Percentiles rank a stretch among this genome's conserved stretches.
Conservation (phyloP, 345 rosid species). For the Salix exigua region DNA sequence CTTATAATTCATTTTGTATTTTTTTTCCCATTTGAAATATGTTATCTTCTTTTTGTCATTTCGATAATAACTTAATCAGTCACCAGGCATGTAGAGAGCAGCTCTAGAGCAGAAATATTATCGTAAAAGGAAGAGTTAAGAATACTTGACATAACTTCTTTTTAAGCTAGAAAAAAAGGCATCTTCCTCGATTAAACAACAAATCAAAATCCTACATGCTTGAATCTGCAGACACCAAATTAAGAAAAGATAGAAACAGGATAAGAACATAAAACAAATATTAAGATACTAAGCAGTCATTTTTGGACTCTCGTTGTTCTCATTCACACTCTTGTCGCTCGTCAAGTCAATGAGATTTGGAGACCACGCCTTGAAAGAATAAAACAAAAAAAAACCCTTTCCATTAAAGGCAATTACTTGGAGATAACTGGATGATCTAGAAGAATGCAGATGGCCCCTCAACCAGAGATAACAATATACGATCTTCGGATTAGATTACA, state of each 20-base stretch:
- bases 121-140: not conserved
- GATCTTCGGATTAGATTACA: constrained; percentile 17
- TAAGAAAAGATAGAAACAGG: constrained; percentile 2
- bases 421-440: not conserved
- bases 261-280: constrained; percentile 15
- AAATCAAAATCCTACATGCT: constrained; percentile 31
- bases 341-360: constrained; percentile 8
- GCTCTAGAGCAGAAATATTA: not conserved
- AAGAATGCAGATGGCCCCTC: not conserved
- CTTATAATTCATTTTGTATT: no score
- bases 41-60: no score
- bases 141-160: not conserved
- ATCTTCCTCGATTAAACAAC: constrained; percentile 37
- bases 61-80: not conserved
- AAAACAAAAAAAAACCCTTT: constrained; percentile 2
- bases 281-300: constrained; percentile 30
- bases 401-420: constrained; percentile 3
- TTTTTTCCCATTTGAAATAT: no score
- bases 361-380: constrained; percentile 9
- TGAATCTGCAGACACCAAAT: constrained; percentile 23
- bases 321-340: constrained; percentile 23
- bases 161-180: not conserved
- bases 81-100: not conserved
- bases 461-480: not conserved
- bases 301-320: constrained; percentile 27